Base-by-base conservation (phyloP, 2,329 filamentous ascomycete genomes). In the Harringtonia lauricola region DNA sequence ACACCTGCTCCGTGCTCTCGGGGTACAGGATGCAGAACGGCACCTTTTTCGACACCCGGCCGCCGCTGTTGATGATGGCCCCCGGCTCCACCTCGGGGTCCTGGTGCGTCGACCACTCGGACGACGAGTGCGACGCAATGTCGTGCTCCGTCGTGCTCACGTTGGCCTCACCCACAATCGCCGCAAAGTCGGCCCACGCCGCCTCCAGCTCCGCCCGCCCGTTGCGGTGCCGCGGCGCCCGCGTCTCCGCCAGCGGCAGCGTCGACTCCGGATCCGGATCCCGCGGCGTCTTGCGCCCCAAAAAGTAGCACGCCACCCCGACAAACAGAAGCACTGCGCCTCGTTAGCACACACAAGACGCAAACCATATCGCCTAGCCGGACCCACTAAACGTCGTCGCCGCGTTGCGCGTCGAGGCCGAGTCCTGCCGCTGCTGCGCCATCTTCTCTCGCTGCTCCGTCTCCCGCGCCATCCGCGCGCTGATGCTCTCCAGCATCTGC, bases 21-120 rank as follows among this genome's bases (percentile, higher is more conserved):
- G 88, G 89, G 57, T 81, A 90, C 34, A 94, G 73, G 41, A 95
- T 70, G 59, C 87, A 72, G 57, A 83, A 83, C 13, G 77, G 71
- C 36, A 10, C 10, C 24, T 26, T 26, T 26, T 26, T 26, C 67
- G 64, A 46, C 78, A 66, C 3, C 65, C 57, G 14, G 66, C 60
- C 26, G 63, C 61, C 15, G 39, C 65, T 61, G 37, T 36, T 31
- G 24, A 19, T 30, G 24, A 21, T 17, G 18, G 13, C 39, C 1
- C 14, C 19, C 15, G 15, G 21, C 26, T 24, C 34, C 14, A 45
- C 40, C n/a, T 42, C n/a, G n/a, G n/a, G n/a, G n/a, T n/a, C 43
- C 38, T 64, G 65, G 59, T 82, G 75, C 26, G 75, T 72, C 36
- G 77, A 81, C 78, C 78, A 83, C 36, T 72, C 70, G 21, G 76